Conservation (phyloP, 176 grass and related monocot genomes). For the Aegilops sharonensis region DNA sequence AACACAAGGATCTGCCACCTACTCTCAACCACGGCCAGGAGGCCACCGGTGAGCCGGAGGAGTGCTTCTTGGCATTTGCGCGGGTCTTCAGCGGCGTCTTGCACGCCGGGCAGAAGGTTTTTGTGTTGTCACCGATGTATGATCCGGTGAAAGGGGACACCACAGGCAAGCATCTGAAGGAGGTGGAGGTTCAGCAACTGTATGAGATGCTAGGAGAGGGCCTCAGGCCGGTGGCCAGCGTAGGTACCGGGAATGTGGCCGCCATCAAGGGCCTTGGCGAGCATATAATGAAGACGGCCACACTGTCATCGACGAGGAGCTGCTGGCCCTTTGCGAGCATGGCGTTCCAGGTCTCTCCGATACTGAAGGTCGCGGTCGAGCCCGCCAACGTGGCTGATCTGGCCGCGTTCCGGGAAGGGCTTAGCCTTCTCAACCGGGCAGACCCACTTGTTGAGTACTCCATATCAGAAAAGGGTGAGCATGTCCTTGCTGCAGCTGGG, state of each 20-base stretch:
- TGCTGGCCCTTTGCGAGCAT: constrained; percentile 92
- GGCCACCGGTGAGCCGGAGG: constrained; percentile 39
- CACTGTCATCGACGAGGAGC: constrained; percentile 67
- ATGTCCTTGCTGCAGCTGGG: constrained; percentile 80
- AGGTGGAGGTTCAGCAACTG: constrained; percentile 69
- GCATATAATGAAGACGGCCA: constrained; percentile 85
- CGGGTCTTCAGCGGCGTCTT: constrained; percentile 84
- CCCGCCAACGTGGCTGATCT: constrained; percentile 73
- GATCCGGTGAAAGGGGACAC: constrained; percentile 72
- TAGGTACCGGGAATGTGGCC: constrained; percentile 72
- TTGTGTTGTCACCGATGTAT: constrained; percentile 80
- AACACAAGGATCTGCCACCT: constrained; percentile 59
- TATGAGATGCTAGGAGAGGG: constrained; percentile 91
- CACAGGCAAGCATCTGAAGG: constrained; percentile 73
- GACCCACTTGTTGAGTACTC: constrained; percentile 88
- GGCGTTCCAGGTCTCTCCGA: constrained; percentile 89
- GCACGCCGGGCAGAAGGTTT: constrained; percentile 69
- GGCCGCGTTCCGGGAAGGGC: constrained; percentile 60
- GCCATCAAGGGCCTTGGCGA: constrained; percentile 87
- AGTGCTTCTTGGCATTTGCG: constrained; percentile 93
- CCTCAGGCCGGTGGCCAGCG: constrained; percentile 51
- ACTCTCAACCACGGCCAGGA: constrained; percentile 43
- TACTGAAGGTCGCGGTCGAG: constrained; percentile 89
- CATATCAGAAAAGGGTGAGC: constrained; percentile 77
- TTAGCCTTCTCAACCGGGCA: constrained; percentile 79